A percentile compares a stretch with the other conserved stretches of the same genome.
Conservation (phyloP, 331 rosid genomes). For the Stylosanthes scabra region DNA sequence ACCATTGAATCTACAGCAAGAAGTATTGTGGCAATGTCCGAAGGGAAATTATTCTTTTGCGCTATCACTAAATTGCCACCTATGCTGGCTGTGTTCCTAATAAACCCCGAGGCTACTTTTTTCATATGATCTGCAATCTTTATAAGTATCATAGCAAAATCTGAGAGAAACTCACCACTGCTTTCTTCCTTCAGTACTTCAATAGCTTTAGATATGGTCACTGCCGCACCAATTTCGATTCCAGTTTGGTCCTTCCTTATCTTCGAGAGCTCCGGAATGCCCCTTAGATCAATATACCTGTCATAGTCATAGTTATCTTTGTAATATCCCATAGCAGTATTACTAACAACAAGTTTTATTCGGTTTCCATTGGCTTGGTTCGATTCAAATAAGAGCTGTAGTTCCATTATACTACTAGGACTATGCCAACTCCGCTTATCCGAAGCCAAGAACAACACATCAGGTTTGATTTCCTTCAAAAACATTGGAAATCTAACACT, state of each 20-base stretch:
- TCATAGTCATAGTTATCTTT: constrained; percentile 63
- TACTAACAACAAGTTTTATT: constrained; percentile 67
- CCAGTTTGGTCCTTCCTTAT: constrained; percentile 65
- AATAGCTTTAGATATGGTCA: constrained; percentile 74
- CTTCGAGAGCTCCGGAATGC: constrained; percentile 66
- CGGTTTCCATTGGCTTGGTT: constrained; percentile 32
- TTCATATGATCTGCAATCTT: constrained; percentile 73
- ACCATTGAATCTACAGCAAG: constrained; percentile 77
- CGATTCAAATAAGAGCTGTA: constrained; percentile 51
- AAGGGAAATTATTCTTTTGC: constrained; percentile 79
- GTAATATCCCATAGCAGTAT: constrained; percentile 85
- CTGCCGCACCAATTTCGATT: constrained; percentile 77
- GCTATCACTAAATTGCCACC: constrained; percentile 97
- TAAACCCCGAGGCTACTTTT: constrained; percentile 72
- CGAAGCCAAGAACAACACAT: constrained; percentile 49
- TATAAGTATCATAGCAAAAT: constrained; percentile 53
- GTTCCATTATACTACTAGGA: constrained; percentile 61
- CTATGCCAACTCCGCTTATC: constrained; percentile 61
- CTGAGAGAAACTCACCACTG: constrained; percentile 40
- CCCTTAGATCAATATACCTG: constrained; percentile 62
- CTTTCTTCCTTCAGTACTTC: constrained; percentile 45
- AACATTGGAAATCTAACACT: constrained; percentile 69
- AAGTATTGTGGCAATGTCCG: constrained; percentile 80
- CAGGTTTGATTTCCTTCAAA: constrained; percentile 59
- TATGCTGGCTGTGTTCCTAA: constrained; percentile 79